Percentiles rank a stretch among this genome's conserved stretches.
Conservation (phyloP, 2,329 filamentous ascomycete species). For the Beauveria sp. region DNA sequence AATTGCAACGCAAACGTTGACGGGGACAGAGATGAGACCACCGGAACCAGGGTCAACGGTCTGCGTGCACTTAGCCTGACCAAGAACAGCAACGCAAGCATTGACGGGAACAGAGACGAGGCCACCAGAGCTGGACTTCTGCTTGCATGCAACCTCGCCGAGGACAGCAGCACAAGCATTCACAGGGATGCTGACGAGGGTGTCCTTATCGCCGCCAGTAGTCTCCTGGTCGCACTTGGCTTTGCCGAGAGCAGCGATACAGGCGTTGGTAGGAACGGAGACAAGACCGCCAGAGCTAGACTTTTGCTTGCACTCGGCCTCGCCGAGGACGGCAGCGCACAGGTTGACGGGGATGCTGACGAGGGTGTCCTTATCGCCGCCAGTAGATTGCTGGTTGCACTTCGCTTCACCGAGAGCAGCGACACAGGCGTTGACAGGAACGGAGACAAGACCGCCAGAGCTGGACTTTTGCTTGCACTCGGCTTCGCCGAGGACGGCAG, state of each 20-base stretch:
- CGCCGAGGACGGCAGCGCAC: background rate
- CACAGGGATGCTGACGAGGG: no score
- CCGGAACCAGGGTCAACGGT: background rate
- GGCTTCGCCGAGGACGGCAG: background rate
- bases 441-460: background rate
- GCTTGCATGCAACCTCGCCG: no score
- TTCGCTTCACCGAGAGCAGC: background rate
- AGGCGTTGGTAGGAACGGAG: background rate
- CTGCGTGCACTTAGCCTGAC: background rate
- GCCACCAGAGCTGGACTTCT: no score
- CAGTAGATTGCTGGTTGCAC: background rate
- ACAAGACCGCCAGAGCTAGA: background rate
- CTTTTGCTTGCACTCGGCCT: conserved; percentile 5
- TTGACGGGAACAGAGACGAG: background rate
- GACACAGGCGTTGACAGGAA: conserved; percentile 1
- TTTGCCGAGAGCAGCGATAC: background rate
- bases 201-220: background rate
- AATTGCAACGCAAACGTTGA: background rate
- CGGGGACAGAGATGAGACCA: background rate
- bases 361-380: background rate
- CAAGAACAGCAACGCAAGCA: background rate
- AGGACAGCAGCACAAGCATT: no score
- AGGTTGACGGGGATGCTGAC: background rate
- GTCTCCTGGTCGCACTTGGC: conserved; percentile 1
- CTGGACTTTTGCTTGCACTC: conserved; percentile 4